Evolutionary conservation across 73 alveolate species (phyloP).

Genomic region (Symbiodinium pilosum): DNA sequence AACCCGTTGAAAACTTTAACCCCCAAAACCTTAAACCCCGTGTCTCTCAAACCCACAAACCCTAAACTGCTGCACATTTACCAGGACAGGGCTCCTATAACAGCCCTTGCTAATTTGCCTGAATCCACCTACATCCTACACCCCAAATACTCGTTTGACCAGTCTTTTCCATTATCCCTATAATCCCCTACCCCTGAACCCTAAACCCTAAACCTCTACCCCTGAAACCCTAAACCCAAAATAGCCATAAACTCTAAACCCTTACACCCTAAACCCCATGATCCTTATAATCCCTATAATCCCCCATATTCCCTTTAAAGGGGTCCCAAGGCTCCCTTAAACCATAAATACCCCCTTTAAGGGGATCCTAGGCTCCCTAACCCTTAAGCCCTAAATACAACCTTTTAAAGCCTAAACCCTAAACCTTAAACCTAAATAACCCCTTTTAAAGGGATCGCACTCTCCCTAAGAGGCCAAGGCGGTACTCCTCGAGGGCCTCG

Average conservation of each 20-base stretch:
- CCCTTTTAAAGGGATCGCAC: not conserved
- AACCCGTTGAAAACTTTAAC: too few relatives aligned
- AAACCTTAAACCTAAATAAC: not conserved
- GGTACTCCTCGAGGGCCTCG: not conserved
- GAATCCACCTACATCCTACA: too few relatives aligned
- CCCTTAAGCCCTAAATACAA: not conserved
- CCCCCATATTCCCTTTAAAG: not conserved
- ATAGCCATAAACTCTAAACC: not conserved
- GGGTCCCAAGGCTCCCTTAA: not conserved
- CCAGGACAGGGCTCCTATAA: too few relatives aligned
- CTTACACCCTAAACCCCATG: not conserved
- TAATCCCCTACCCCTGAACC: not conserved
- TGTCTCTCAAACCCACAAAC: too few relatives aligned
- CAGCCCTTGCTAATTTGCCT: too few relatives aligned
- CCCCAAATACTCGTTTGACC: too few relatives aligned
- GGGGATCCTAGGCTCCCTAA: not conserved
- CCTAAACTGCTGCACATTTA: too few relatives aligned
- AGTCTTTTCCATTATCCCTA: too few relatives aligned
- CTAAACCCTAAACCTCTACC: not conserved
- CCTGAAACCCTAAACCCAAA: not conserved
- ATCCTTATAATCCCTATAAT: not conserved
- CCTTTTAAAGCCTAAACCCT: not conserved
- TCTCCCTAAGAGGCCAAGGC: not conserved
- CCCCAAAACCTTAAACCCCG: too few relatives aligned
- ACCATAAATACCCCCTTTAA: not conserved